Evolutionary conservation across 768 basidiomycete genomes (phyloP).

Genomic region (Collybia mongolica): DNA sequence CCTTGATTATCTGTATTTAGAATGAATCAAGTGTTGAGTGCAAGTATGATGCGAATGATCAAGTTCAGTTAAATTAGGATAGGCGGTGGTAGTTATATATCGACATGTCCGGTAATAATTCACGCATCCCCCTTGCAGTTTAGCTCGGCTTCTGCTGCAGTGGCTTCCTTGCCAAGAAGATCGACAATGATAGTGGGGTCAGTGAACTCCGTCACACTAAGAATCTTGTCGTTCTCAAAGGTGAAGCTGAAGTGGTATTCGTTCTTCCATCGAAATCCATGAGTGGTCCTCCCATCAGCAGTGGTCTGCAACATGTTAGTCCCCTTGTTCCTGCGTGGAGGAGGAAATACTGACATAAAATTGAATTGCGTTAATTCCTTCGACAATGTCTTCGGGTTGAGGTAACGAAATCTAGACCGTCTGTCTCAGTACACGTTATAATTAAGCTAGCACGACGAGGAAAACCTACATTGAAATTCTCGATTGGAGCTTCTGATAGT

Average conservation of each 20-base stretch:
- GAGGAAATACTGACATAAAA: slow-evolving; percentile 9
- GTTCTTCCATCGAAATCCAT: slow-evolving; percentile 13
- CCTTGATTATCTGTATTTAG: too few relatives aligned
- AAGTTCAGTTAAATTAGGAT: too few relatives aligned
- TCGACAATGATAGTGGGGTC: slow-evolving; percentile 10
- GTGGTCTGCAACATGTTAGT: slow-evolving; percentile 5
- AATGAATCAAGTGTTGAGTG: too few relatives aligned
- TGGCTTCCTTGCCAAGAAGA: slow-evolving; percentile 7
- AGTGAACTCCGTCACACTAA: slow-evolving; percentile 11
- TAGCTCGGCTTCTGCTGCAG: slow-evolving; percentile 5
- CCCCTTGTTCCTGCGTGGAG: neutral
- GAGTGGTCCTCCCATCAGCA: slow-evolving; percentile 8
- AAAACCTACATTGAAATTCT: slow-evolving; percentile 9
- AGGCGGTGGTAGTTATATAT: too few relatives aligned
- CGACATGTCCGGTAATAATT: too few relatives aligned
- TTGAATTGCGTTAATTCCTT: slow-evolving; percentile 6
- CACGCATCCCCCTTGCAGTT: neutral
- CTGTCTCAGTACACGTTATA: neutral
- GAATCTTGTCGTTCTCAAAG: slow-evolving; percentile 10
- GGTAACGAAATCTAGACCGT: slow-evolving; percentile 7
- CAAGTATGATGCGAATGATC: too few relatives aligned
- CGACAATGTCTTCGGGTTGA: slow-evolving; percentile 7
- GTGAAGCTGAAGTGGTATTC: slow-evolving; percentile 17
- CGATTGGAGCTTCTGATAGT: slow-evolving; percentile 4
- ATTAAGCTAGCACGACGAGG: too few relatives aligned